Conservation (phyloP, 2,329 filamentous ascomycete species). For the Metarhizium brunneum region DNA sequence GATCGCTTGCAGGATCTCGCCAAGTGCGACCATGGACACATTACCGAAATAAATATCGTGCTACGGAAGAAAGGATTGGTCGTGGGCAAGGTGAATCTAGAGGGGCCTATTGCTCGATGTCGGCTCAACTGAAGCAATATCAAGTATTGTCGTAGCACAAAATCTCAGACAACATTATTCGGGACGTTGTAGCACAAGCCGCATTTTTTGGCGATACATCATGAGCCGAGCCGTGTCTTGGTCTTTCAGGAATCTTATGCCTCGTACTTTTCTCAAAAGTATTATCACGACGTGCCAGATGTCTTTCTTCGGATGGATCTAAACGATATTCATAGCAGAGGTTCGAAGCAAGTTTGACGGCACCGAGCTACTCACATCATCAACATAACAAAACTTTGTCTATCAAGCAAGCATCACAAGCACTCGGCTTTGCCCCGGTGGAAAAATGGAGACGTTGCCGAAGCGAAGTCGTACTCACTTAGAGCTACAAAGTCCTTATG, state of each 20-base stretch:
- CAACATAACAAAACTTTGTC: background rate
- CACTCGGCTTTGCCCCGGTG: background rate
- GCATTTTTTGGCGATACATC: too few relatives aligned
- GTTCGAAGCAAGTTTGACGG: background rate
- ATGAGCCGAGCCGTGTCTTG: too few relatives aligned
- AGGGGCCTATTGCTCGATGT: background rate
- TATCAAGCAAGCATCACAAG: background rate
- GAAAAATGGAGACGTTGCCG: background rate
- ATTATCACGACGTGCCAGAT: background rate
- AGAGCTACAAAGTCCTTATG: background rate
- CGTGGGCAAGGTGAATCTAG: background rate
- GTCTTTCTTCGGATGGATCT: background rate
- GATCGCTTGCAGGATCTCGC: background rate
- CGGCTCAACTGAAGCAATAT: background rate
- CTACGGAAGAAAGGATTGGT: too few relatives aligned
- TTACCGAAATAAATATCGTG: background rate
- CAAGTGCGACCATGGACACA: background rate
- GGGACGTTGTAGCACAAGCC: too few relatives aligned
- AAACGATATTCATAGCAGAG: background rate
- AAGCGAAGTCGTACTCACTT: background rate
- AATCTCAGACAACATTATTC: background rate
- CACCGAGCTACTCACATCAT: background rate
- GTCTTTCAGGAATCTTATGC: too few relatives aligned
- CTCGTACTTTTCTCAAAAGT: too few relatives aligned
- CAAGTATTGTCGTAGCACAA: background rate